These are phyloP conservation scores for Priceomyces medius DNA, from an alignment of 805 yeast genomes.

Conservation along the genomic window DNA sequence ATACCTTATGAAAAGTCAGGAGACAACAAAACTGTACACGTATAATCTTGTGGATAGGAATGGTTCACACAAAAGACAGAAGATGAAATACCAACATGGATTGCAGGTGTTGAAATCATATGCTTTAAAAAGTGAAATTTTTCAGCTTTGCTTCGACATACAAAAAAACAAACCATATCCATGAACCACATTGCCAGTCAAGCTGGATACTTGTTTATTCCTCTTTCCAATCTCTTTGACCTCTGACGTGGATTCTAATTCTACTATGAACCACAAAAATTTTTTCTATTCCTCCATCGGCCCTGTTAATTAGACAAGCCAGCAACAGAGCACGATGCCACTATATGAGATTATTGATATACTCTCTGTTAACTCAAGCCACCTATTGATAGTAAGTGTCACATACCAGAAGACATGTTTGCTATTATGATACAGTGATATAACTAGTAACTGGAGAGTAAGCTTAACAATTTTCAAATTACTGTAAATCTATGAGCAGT, in stretches of 20 bases:
- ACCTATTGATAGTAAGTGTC: neutral
- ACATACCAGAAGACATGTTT: constrained; percentile 39
- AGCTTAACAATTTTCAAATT: constrained; percentile 2
- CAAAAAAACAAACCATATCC: neutral
- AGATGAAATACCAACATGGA: too few species aligned
- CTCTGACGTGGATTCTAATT: neutral
- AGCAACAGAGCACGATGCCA: neutral
- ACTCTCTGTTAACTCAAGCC: neutral
- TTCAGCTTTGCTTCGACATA: neutral
- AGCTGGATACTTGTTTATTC: too few species aligned
- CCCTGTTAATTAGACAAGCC: neutral
- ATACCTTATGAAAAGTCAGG: too few species aligned
- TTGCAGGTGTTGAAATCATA: too few species aligned
- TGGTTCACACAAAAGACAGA: neutral
- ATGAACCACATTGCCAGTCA: too few species aligned
- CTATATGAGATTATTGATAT: neutral
- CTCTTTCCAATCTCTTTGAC: too few species aligned
- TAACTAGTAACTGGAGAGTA: neutral
- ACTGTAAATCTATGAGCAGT: neutral
- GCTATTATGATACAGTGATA: constrained; percentile 11
- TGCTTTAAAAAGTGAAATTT: neutral
- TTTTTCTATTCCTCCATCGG: neutral
- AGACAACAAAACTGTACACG: too few species aligned
- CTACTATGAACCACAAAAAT: neutral
- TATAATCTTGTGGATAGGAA: too few species aligned